Evolutionary conservation across 2,329 filamentous ascomycete genomes (phyloP), one percentile per base, ranked within the genome.

Genomic region (Trichoderma pleuroti): DNA sequence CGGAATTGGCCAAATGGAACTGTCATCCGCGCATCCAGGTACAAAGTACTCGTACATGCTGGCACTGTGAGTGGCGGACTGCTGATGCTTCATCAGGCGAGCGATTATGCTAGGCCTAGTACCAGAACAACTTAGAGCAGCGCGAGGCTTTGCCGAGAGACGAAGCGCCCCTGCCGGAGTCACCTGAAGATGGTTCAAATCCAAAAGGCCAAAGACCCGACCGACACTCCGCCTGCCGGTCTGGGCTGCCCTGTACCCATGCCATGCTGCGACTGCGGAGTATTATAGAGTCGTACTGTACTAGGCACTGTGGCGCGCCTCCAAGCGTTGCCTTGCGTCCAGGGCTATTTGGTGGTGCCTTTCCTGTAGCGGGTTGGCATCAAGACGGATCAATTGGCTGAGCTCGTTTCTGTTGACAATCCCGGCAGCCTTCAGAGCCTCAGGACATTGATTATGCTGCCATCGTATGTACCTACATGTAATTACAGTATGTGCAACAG

Each of bases 101-200:
- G 68, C 49, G 36, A 59, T 21, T 57, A 46, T 54, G 30, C 28
- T 9, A 30, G 60, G 16, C 24, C 26, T 30, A 62, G 60, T 30
- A 62, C 60, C 16, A 46, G 60, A 36, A 46, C 60, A 42, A 49
- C 28, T 61, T 21, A 24, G 39, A 32, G 21, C 24, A 42, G 39
- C 49, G 32, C 21, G 30, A 36, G 46, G 66, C 56, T 30, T 49
- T 36, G 57, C 66, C 66, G 34, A 52, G 69, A 59, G 68, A 65
- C 60, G 32, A 66, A 42, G 69, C 54, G 32, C 62, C 62, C 56
- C 69, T 68, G 65, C 28, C 61, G 62, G 54, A 67, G 69, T 71
- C 69, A 71, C 69, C 69, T 70, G 68, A 70, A 70, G 60, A 52
- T 49, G 68, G 68, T 65, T 68, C 65, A 46, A 65, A 24, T 59